These are phyloP conservation scores for Scedosporium aurantiacum DNA, from an alignment of 2,329 filamentous ascomycete species.

Conservation along the genomic window DNA sequence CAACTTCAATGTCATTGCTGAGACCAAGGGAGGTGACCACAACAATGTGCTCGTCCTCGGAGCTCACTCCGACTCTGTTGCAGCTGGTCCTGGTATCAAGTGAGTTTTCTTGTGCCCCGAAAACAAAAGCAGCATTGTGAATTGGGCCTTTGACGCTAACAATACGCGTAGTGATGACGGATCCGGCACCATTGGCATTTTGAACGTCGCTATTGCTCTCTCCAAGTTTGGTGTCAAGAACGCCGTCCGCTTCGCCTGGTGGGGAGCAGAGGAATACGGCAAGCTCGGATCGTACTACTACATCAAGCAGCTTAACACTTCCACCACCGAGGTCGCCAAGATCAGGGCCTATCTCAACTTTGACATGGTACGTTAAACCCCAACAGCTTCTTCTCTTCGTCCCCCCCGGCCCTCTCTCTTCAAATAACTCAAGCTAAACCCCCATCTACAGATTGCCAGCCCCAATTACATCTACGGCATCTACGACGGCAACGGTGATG, in stretches of 20 bases:
- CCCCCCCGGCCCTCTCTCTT: not conserved
- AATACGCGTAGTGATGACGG: constrained; percentile 37
- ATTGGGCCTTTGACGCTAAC: not conserved
- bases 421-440: not conserved
- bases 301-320: constrained; percentile 26
- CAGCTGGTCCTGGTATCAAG: constrained; percentile 48
- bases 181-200: constrained; percentile 36
- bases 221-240: constrained; percentile 33
- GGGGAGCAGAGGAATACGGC: constrained; percentile 41
- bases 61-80: constrained; percentile 35
- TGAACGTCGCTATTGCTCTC: constrained; percentile 34
- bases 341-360: constrained; percentile 46
- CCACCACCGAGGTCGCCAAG: constrained; percentile 34
- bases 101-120: constrained; percentile 14
- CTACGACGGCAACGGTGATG: constrained; percentile 50
- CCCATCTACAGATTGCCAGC: constrained; percentile 24
- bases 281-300: constrained; percentile 39
- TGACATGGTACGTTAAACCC: constrained; percentile 38
- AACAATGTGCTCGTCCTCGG: constrained; percentile 37
- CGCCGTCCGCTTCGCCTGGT: constrained; percentile 38
- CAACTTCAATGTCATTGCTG: constrained; percentile 39
- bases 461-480: constrained; percentile 42
- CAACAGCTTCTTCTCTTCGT: not conserved
- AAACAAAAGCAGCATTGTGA: not conserved
- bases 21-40: constrained; percentile 35